These are phyloP conservation scores for Saccharomycopsis guyanensis DNA, from an alignment of 805 yeast genomes.

Conservation along the genomic window DNA sequence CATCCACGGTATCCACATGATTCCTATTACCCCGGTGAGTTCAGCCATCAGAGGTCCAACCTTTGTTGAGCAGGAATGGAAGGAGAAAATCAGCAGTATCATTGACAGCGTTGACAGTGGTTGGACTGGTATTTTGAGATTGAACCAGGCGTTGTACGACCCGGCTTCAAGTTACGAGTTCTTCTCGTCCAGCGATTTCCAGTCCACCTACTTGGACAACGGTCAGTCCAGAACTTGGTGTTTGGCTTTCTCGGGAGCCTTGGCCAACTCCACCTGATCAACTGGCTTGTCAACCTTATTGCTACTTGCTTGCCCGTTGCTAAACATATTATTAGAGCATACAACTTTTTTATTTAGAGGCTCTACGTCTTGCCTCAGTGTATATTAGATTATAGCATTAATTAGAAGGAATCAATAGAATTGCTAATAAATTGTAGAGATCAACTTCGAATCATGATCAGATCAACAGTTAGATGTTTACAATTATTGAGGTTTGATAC, in stretches of 20 bases:
- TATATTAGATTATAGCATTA: not conserved
- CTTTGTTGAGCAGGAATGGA: slow-evolving; percentile 57
- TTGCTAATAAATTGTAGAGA: too few relatives aligned
- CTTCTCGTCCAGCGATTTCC: slow-evolving; percentile 50
- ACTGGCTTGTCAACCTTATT: not conserved
- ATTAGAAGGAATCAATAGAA: too few relatives aligned
- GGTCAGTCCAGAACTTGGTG: slow-evolving; percentile 91
- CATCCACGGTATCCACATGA: slow-evolving; percentile 75
- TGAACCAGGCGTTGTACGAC: slow-evolving; percentile 68
- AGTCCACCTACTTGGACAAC: slow-evolving; percentile 51
- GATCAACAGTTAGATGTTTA: too few relatives aligned
- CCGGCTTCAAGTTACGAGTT: slow-evolving; percentile 55
- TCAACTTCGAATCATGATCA: too few relatives aligned
- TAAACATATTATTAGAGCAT: not conserved
- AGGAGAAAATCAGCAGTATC: slow-evolving; percentile 34
- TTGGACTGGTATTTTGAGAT: slow-evolving; percentile 59
- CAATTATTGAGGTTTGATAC: too few relatives aligned
- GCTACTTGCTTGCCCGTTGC: not conserved
- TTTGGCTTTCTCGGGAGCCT: slow-evolving; percentile 60
- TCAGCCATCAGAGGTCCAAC: slow-evolving; percentile 44
- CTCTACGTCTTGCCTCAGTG: not conserved
- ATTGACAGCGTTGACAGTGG: slow-evolving; percentile 40
- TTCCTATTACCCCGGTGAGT: slow-evolving; percentile 60
- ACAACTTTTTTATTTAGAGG: not conserved
- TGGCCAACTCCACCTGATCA: slow-evolving; percentile 13